Base-by-base conservation (phyloP, 306 rosid species). In the Mimosa pudica region DNA sequence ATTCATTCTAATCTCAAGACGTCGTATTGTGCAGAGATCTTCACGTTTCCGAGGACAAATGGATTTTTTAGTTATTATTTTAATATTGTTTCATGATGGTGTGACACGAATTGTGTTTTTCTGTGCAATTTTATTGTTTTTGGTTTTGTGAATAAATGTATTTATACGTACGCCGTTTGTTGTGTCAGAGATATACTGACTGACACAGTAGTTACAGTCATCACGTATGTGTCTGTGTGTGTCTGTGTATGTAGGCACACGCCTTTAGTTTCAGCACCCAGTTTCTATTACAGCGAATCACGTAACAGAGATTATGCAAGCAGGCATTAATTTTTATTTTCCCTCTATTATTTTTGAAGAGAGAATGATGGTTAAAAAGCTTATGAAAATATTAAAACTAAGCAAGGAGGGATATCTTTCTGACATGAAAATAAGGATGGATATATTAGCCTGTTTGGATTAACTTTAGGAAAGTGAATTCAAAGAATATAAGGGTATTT, bases 1-100 rank as follows among this genome's bases (percentile, higher is more conserved):
- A 14, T 79, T 84, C 54, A 69, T 69, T 18, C 73, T 69, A 86
- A 77, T 82, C 83, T 88, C 77, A 49, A 75, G 82, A 77, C 42
- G 89, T 81, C 85, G 80, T 84, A 79, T 83, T 79, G 73, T 70
- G 86, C 49, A 69, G 55, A 69, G 18, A 69, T 44, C 17, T 44
- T 44, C 55, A 86, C 54, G 81, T 77, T 84, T 62, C 84, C 85
- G 9, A 82, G 65, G 75, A 75, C 76, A 36, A 82, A 82, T 73
- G 11, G 42, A 24, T 79, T 78, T 73, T 55, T 87, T 79, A 81
- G 74, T 77, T 68, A 18, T n/a, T 6, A 8, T 74, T 81, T 85
- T 85, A 76, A 83, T 79, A 83, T 55, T 57, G 79, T 73, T 48
- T 20, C 66, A 86, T 38, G 5, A 38, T 81, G 87, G 70, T 79